Evolutionary conservation across 78 protist genomes (phyloP).

Genomic region (Dictyostelium capitatum): DNA sequence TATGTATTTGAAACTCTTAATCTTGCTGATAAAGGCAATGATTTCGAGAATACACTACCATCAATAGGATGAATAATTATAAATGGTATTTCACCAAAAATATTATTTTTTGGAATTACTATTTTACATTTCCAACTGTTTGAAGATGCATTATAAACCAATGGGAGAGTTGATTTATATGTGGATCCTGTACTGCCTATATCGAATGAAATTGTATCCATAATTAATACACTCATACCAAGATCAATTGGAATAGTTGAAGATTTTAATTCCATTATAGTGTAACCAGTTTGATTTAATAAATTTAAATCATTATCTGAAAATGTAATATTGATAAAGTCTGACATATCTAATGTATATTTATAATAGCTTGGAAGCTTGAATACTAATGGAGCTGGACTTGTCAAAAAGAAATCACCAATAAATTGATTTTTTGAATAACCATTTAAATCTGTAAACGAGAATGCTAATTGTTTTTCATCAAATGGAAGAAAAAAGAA

Average conservation of each 20-base stretch:
- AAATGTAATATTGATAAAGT: background rate
- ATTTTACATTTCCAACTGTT: background rate
- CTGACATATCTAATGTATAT: too few relatives aligned
- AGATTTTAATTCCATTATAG: background rate
- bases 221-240: background rate
- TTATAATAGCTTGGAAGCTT: too few relatives aligned
- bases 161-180: background rate
- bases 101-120: background rate
- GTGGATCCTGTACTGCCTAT: too few relatives aligned
- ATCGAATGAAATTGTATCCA: background rate
- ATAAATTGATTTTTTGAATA: too few relatives aligned
- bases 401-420: too few relatives aligned
- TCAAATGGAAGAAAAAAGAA: too few relatives aligned
- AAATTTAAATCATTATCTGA: background rate
- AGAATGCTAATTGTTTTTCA: too few relatives aligned
- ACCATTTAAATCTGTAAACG: too few relatives aligned
- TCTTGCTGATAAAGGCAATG: background rate
- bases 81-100: background rate
- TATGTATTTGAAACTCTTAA: background rate
- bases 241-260: background rate
- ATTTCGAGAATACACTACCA: background rate
- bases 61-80: background rate
- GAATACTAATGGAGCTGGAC: too few relatives aligned
- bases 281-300: background rate
- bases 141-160: background rate